Base-by-base conservation (phyloP, 1,284 basidiomycete genomes). In the Puccinia sorghi region DNA sequence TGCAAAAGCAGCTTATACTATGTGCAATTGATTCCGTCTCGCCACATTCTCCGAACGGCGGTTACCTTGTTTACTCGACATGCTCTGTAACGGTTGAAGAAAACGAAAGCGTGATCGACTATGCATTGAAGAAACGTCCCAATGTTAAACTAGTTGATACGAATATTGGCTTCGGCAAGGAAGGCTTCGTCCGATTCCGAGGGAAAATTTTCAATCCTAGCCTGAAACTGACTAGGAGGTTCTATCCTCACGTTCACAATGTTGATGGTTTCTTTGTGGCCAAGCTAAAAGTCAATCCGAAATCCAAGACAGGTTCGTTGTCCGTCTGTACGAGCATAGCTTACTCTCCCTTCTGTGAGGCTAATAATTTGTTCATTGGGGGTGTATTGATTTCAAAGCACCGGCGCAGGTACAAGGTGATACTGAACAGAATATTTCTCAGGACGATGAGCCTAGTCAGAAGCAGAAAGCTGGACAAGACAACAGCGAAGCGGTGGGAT, bases 181-280 rank as follows among this genome's bases (percentile, higher is more conserved):
- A 93, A 83, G 97, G 96, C 12, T 97, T 93, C 86, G 93, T 91
- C 67, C 89, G 88, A 78, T 98, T 91, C 87, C 90, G 93, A 78
- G 94, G 95, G 37, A 97, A 94, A 88, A 82, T 86, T 64, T 99
- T 98, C 86, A 88, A 92, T 84, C 88, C 91, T 48, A 91, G 89
- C 80, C 86, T 99, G 83, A 88, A 87, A 66, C 86, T 95, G 82
- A 95, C 95, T n/a, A 87, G 93, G 81, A 87, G 94, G 79, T 93
- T 93, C 85, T 94, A 93, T 84, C 93, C 84, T 17, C 83, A 85
- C 75, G 84, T 84, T 22, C 85, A 85, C 82, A 85, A 86, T 82
- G 93, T 99, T 92, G 97, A 99, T 85, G 97, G 97, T 2, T 99
- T 99, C 88, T 99, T 90, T 85, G 94, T 99, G 76, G 95, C 96